Evolutionary conservation across 805 yeast genomes (phyloP), one percentile per base, ranked within the genome.

Genomic region (Metschnikowia matae): DNA sequence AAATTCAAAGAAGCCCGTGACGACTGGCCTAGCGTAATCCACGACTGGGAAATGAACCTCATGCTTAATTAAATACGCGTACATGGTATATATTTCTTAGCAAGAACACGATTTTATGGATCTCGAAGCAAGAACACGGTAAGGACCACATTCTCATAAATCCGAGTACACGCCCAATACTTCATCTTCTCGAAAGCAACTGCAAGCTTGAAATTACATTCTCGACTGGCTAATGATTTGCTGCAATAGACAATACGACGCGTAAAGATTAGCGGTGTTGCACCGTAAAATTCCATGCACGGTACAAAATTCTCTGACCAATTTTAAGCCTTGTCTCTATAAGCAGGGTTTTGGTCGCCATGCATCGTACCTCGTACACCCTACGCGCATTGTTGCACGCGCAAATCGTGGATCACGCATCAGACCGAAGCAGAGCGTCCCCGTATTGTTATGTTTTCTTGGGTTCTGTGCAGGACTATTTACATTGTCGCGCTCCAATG

Each of bases 21-120:
- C 56, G 81, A 82, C 57, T 89, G 96, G 96, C 81, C 84, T 50
- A 80, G 85, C 48, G 91, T 89, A 15, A 79, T 87, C 43, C 77
- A 78, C 42, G 95, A 89, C 53, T 87, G 95, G 95, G 89, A 85
- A 60, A 85, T 87, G 79, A 87, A 87, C 57, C 77, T 89, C 47
- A 86, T 88, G 91, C 68, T 89, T 51, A 74, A 79, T 47, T 82
- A 44, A 42, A 6, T 15, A 4, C 33, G 31, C 13, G 23, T 8
- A 21, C 14, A 13, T 26, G 40, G 10, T 26, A 26, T 26, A 3
- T 26, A 26, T 26, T 26, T 26, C 1, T 26, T 26, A 26, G 11
- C 29, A 26, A 26, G 29, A 8, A 26, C 29, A 26, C 11, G 29
- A 11, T 26, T 26, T 26, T 26, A 26, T 8, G 3, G 7, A 8